Evolutionary conservation across 345 rosid genomes (phyloP).

Genomic region (Melastoma malabathricum): DNA sequence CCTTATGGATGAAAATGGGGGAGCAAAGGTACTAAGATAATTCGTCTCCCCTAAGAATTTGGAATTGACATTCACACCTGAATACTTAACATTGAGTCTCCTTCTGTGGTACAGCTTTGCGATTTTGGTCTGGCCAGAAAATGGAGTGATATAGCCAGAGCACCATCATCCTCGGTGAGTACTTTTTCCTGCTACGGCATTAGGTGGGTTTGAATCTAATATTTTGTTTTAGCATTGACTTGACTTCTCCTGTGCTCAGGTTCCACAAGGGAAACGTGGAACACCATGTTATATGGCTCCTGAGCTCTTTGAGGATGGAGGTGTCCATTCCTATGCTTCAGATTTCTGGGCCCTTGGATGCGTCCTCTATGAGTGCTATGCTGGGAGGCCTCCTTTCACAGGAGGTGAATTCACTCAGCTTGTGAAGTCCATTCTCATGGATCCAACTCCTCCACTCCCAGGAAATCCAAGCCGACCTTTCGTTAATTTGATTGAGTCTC

Average conservation of each 20-base stretch:
- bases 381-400: slow-evolving; percentile 83
- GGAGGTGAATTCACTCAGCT: slow-evolving; percentile 84
- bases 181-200: slow-evolving; percentile 1
- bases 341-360: slow-evolving; percentile 99
- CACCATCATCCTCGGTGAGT: slow-evolving; percentile 58
- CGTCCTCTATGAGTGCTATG: slow-evolving; percentile 85
- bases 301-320: slow-evolving; percentile 93
- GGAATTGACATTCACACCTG: slow-evolving; percentile 3
- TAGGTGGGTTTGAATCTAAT: slow-evolving; percentile 5
- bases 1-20: slow-evolving; percentile 87
- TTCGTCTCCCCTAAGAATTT: not conserved
- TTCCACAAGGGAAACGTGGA: slow-evolving; percentile 90
- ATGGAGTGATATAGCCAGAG: slow-evolving; percentile 58
- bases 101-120: slow-evolving; percentile 59
- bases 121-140: slow-evolving; percentile 94
- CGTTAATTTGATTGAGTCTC: slow-evolving; percentile 70
- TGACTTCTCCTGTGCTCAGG: slow-evolving; percentile 15
- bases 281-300: slow-evolving; percentile 99
- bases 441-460: slow-evolving; percentile 78
- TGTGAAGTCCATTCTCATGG: slow-evolving; percentile 79
- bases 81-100: slow-evolving; percentile 2
- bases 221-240: slow-evolving; percentile 3
- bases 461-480: slow-evolving; percentile 76
- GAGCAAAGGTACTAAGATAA: slow-evolving; percentile 42
- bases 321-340: slow-evolving; percentile 94